Conservation (phyloP, 305 asterid species). For the Caryopteris hybrid region DNA sequence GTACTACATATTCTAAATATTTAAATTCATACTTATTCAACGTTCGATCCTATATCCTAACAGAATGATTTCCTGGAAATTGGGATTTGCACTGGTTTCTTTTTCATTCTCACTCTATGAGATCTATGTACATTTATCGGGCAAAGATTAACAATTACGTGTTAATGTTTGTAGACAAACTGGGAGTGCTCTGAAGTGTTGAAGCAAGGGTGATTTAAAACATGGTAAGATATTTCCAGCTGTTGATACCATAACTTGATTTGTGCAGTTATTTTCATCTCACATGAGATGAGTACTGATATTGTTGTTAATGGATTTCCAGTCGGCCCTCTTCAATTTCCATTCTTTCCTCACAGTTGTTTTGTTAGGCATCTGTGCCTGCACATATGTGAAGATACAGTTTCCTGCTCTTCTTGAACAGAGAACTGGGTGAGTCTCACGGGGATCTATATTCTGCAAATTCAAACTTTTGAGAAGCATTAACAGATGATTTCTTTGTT, state of each 20-base stretch:
- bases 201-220: slow-evolving; percentile 11
- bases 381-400: slow-evolving; percentile 84
- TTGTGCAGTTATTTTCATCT: neutral
- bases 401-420: slow-evolving; percentile 91
- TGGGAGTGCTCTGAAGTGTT: slow-evolving; percentile 18
- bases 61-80: neutral
- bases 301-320: slow-evolving; percentile 29
- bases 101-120: neutral
- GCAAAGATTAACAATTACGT: slow-evolving; percentile 9
- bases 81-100: neutral
- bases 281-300: slow-evolving; percentile 24
- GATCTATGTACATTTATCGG: neutral
- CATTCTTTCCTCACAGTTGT: slow-evolving; percentile 87
- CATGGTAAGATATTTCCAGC: slow-evolving; percentile 38
- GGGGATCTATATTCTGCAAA: slow-evolving; percentile 8
- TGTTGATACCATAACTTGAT: neutral
- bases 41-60: neutral
- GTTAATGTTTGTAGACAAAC: slow-evolving; percentile 22
- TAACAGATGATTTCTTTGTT: neutral
- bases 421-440: slow-evolving; percentile 64
- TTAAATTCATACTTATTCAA: neutral
- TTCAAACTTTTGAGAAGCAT: neutral
- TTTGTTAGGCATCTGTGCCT: slow-evolving; percentile 79
- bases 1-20: neutral
- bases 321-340: slow-evolving; percentile 94